Conservation (phyloP, 345 rosid species). For the Boechera divaricarpa region DNA sequence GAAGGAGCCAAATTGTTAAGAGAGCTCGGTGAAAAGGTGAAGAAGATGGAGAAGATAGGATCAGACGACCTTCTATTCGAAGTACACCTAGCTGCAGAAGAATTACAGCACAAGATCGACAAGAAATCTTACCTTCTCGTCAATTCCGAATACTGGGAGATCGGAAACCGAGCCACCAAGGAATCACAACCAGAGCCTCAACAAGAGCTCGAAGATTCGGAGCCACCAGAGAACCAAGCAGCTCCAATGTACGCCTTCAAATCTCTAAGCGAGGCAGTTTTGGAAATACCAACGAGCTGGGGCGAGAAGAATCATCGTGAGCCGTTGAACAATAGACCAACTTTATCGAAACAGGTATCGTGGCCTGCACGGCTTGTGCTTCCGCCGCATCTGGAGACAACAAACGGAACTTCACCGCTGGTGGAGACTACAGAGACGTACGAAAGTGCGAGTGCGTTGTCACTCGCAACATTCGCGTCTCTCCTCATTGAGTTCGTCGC, state of each 20-base stretch:
- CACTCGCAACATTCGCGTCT: conserved; percentile 87
- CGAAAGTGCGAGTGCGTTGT: conserved; percentile 87
- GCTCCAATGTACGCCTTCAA: conserved; percentile 55
- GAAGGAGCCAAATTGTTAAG: conserved; percentile 78
- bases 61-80: conserved; percentile 63
- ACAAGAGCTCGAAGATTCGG: conserved; percentile 53
- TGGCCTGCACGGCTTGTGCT: conserved; percentile 58
- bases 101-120: conserved; percentile 75
- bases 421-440: conserved; percentile 69
- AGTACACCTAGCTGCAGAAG: conserved; percentile 81
- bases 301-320: conserved; percentile 42
- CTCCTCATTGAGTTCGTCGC: conserved; percentile 90
- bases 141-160: conserved; percentile 88
- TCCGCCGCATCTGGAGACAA: conserved; percentile 36
- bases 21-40: conserved; percentile 77
- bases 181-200: conserved; percentile 53
- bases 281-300: conserved; percentile 47
- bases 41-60: conserved; percentile 85
- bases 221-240: conserved; percentile 34
- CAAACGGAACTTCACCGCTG: conserved; percentile 38
- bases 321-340: conserved; percentile 36
- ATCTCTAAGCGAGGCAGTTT: conserved; percentile 80
- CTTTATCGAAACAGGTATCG: conserved; percentile 60
- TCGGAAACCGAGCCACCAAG: conserved; percentile 58
- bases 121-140: conserved; percentile 83